A percentile compares a stretch with the other conserved stretches of the same genome.
phyloP scores from a whole-genome alignment of 805 yeast species.

The Geotrichum ghanense region DNA sequence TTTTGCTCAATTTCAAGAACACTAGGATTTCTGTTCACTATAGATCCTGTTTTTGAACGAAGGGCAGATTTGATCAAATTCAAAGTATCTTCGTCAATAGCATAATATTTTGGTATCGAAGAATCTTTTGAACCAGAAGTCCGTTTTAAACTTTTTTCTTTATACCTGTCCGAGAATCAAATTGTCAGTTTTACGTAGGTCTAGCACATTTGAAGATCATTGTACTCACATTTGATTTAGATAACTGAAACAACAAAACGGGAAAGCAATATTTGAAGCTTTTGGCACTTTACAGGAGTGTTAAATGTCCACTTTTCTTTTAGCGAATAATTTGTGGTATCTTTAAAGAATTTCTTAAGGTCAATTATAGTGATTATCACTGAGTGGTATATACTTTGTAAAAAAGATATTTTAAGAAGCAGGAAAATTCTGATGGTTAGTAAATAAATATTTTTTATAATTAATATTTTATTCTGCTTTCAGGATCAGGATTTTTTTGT shows the following conservation, averaged over 20 bases:
- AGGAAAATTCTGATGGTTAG: neutral
- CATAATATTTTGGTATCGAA: slow-evolving; percentile 1
- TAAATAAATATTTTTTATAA: too few species aligned
- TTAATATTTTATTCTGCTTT: too few species aligned
- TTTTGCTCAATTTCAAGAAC: neutral
- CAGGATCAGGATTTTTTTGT: too few species aligned
- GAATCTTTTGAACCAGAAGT: neutral
- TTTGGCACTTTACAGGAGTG: too few species aligned
- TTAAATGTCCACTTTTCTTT: too few species aligned
- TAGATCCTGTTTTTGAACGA: too few species aligned
- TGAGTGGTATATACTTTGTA: neutral
- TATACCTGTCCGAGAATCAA: neutral
- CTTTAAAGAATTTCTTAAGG: neutral
- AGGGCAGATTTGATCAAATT: neutral
- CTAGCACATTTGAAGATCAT: neutral
- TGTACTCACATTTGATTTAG: slow-evolving; percentile 1
- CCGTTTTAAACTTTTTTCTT: neutral
- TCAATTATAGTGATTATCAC: neutral
- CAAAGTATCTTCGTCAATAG: neutral
- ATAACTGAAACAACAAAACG: neutral
- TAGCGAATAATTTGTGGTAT: neutral
- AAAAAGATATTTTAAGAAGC: neutral
- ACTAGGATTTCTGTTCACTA: neutral
- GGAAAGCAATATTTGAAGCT: too few species aligned
- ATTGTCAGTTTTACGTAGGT: neutral